Evolutionary conservation across 1,284 basidiomycete genomes (phyloP).

Genomic region (Ustilago loliicola): DNA sequence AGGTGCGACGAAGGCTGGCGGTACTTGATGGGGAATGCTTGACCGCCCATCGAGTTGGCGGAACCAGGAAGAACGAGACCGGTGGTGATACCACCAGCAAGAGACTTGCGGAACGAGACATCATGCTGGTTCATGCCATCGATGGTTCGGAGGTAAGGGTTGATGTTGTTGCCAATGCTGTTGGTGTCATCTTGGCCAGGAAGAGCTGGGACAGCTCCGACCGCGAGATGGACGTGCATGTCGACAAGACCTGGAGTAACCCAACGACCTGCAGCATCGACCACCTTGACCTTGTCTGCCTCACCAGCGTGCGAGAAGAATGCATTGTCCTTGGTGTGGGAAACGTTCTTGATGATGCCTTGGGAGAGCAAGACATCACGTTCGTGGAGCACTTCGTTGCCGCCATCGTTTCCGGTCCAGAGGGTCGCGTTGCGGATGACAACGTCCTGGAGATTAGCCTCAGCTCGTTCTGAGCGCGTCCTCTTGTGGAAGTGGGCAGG

Average conservation of each 20-base stretch:
- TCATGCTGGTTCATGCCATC: constrained; percentile 79
- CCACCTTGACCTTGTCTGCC: constrained; percentile 10
- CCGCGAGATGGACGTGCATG: constrained; percentile 83
- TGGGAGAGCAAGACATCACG: constrained; percentile 72
- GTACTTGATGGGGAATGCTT: constrained; percentile 80
- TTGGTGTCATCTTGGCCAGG: constrained; percentile 75
- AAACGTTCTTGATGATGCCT: constrained; percentile 72
- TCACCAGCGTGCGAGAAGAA: background rate
- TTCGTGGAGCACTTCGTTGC: constrained; percentile 76
- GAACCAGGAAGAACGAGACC: constrained; percentile 78
- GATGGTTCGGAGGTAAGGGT: constrained; percentile 77
- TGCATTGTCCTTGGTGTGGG: constrained; percentile 9
- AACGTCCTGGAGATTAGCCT: constrained; percentile 75
- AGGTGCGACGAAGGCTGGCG: constrained; percentile 45
- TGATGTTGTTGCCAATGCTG: constrained; percentile 73
- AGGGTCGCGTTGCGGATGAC: constrained; percentile 83
- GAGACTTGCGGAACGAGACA: constrained; percentile 75
- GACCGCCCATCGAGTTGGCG: constrained; percentile 78
- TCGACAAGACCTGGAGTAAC: constrained; percentile 76
- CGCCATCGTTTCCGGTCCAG: constrained; percentile 81
- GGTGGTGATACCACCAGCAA: constrained; percentile 80
- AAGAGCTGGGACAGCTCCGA: constrained; percentile 39
- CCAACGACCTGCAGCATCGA: constrained; percentile 61
- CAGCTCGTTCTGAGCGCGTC: constrained; percentile 79
- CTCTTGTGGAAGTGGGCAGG: constrained; percentile 75